Base-by-base conservation (phyloP, 2,329 filamentous ascomycete species). In the Alternaria rosae region DNA sequence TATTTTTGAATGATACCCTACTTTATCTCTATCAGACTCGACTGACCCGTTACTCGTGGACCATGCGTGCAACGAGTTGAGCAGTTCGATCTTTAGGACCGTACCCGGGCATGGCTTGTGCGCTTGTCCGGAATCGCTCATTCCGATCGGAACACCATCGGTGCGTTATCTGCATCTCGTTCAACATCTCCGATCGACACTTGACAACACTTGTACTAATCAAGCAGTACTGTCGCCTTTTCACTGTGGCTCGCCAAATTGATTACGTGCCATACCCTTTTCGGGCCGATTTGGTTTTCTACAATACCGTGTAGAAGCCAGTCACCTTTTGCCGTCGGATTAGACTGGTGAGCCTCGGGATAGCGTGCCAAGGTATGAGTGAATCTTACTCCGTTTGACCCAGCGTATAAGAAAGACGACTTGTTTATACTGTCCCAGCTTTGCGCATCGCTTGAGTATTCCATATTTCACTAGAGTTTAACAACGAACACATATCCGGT, bases 241-340 rank as follows among this genome's bases (percentile, higher is more conserved):
- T 3, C 3, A 17, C 0, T 17, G 8, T 30, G 35, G 13, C n/a
- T 48, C 13, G n/a, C 26, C 5, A 13, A 6, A 45, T 2, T 28
- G 1, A 6, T 26, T 2, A 3, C 3, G 4, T 35, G 5, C 6
- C 17, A 3, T 12, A 25, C 2, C n/a, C 3, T 5, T 8, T 2
- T 10, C 11, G 28, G 8, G 15, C 28, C 47, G 13, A 51, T 25
- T 21, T 21, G 15, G 13, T 1, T 6, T 2, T 35, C 9, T 30
- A 35, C 20, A 51, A 35, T 8, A 35, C 28, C 3, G 13, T 51
- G 8, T 23, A 25, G 2, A 23, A 17, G 9, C 9, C n/a, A 25
- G 13, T 35, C 17, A 13, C 25, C 25, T 38, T 62, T 67, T 48
- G 21, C 62, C 65, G 65, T 65, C 65, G 65, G 65, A 65, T 62